Evolutionary conservation across 1,139 yeast genomes (phyloP).

Genomic region (Pichia sp.): DNA sequence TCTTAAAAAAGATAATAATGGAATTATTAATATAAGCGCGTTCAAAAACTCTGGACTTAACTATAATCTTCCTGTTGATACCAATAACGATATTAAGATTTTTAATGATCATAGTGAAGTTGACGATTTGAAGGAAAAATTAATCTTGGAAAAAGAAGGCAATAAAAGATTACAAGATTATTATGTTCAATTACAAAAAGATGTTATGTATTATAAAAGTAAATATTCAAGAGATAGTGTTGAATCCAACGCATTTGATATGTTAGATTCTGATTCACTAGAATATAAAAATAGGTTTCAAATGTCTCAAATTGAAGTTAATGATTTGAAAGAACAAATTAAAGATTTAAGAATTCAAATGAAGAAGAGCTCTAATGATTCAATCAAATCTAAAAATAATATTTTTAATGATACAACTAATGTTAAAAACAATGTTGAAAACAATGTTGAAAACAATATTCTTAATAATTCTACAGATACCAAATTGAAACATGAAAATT

Average conservation of each 20-base stretch:
- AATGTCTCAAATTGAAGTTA: slow-evolving; percentile 24
- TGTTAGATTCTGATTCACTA: slow-evolving; percentile 16
- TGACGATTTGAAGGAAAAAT: slow-evolving; percentile 20
- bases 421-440: slow-evolving; percentile 4
- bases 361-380: neutral
- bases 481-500: slow-evolving; percentile 31
- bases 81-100: slow-evolving; percentile 7
- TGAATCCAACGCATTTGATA: slow-evolving; percentile 9
- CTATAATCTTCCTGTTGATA: neutral
- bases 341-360: slow-evolving; percentile 7
- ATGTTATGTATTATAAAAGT: slow-evolving; percentile 28
- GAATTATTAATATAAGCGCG: neutral
- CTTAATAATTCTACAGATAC: slow-evolving; percentile 13
- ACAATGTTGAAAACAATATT: too few relatives aligned
- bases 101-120: slow-evolving; percentile 17
- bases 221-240: slow-evolving; percentile 20
- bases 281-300: slow-evolving; percentile 28
- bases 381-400: too few relatives aligned
- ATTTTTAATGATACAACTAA: slow-evolving; percentile 4
- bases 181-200: slow-evolving; percentile 30
- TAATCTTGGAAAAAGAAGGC: slow-evolving; percentile 32
- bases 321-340: slow-evolving; percentile 24
- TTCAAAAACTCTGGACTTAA: neutral
- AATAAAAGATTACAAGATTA: slow-evolving; percentile 28
- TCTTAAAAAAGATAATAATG: slow-evolving; percentile 27